Conservation (phyloP, 2,329 filamentous ascomycete species). For the Colletotrichum paranaense region DNA sequence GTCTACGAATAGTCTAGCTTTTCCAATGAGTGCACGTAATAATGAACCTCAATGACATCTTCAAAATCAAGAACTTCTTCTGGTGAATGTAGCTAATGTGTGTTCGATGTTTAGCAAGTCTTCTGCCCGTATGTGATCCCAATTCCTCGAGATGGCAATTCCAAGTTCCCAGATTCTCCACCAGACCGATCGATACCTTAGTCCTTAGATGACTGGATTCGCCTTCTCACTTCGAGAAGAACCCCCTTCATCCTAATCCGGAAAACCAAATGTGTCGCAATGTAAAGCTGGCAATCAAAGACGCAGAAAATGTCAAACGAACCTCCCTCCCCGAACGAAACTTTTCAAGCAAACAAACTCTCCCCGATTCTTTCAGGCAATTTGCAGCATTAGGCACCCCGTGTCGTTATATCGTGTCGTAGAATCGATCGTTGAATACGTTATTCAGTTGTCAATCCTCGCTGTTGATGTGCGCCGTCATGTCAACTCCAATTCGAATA, state of each 20-base stretch:
- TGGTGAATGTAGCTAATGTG: slow-evolving; percentile 33
- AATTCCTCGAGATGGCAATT: slow-evolving; percentile 17
- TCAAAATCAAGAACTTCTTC: slow-evolving; percentile 3
- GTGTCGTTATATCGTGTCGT: neutral
- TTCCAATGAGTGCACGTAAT: slow-evolving; percentile 30
- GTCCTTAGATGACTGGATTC: neutral
- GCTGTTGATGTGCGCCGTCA: slow-evolving; percentile 3
- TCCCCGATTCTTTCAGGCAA: neutral
- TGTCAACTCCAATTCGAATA: slow-evolving; percentile 55
- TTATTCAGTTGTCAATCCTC: neutral
- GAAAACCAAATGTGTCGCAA: neutral
- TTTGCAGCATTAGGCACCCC: neutral
- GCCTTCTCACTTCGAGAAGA: neutral
- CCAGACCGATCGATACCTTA: neutral
- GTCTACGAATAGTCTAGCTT: slow-evolving; percentile 54
- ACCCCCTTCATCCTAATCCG: neutral
- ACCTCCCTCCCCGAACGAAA: neutral
- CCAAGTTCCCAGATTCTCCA: neutral
- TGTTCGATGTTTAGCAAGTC: slow-evolving; percentile 4
- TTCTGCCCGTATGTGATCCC: neutral
- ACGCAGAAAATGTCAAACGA: slow-evolving; percentile 5
- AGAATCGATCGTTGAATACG: slow-evolving; percentile 2
- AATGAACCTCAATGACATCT: slow-evolving; percentile 32
- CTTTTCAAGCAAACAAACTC: slow-evolving; percentile 1
- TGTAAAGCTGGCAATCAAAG: neutral